These are phyloP conservation scores for Haplosporangium sp. DNA, from an alignment of 371 early-diverging fungal genomes.

Conservation along the genomic window DNA sequence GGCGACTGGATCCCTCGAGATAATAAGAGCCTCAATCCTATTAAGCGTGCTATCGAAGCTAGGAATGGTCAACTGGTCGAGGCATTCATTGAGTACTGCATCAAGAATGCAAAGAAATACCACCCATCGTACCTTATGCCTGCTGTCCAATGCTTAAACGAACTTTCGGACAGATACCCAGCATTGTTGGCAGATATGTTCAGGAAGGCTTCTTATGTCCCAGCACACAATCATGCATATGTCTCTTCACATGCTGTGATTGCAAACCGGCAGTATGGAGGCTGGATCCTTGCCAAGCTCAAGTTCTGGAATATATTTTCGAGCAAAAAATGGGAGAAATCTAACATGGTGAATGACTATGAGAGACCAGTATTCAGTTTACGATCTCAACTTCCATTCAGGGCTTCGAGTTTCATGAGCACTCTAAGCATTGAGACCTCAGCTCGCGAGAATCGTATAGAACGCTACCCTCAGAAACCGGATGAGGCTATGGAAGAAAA, in stretches of 20 bases:
- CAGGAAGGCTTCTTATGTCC: slow-evolving; percentile 47
- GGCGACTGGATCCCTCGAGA: slow-evolving; percentile 57
- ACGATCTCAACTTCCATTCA: slow-evolving; percentile 49
- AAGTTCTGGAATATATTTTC: slow-evolving; percentile 41
- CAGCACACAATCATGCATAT: slow-evolving; percentile 43
- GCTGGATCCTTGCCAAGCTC: slow-evolving; percentile 21
- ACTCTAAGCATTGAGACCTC: slow-evolving; percentile 33
- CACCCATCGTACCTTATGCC: slow-evolving; percentile 55
- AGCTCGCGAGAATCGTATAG: slow-evolving; percentile 23
- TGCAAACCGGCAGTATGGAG: slow-evolving; percentile 38
- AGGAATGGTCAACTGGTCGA: slow-evolving; percentile 34
- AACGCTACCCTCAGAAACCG: slow-evolving; percentile 24
- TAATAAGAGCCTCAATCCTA: slow-evolving; percentile 36
- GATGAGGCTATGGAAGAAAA: slow-evolving; percentile 26
- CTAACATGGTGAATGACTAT: slow-evolving; percentile 44
- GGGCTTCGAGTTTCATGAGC: slow-evolving; percentile 20
- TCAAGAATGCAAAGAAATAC: slow-evolving; percentile 53
- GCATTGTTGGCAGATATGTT: slow-evolving; percentile 43
- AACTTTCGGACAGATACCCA: slow-evolving; percentile 48
- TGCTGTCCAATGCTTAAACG: slow-evolving; percentile 49
- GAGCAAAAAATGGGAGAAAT: slow-evolving; percentile 28
- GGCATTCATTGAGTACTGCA: slow-evolving; percentile 49
- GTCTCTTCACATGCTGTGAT: slow-evolving; percentile 48
- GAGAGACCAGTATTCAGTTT: slow-evolving; percentile 43
- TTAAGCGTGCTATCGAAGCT: slow-evolving; percentile 45